phyloP scores from a whole-genome alignment of 495 filamentous ascomycete species.

The Jackrogersella minutella region DNA sequence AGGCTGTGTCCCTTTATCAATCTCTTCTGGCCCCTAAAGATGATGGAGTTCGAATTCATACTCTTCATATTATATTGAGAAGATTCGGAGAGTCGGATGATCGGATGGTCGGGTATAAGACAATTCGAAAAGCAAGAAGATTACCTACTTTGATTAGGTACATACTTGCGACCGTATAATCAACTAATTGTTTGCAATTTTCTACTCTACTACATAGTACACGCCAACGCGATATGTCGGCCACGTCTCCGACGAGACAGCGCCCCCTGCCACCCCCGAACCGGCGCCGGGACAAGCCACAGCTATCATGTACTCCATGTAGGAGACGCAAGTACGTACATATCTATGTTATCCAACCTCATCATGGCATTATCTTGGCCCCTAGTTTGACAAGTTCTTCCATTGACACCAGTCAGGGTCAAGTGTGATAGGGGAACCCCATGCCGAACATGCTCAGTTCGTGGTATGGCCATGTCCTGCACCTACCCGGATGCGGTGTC shows the following conservation, averaged over 20 bases:
- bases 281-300: constrained; percentile 47
- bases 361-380: neutral
- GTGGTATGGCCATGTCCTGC: constrained; percentile 44
- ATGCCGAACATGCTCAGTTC: constrained; percentile 44
- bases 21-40: too few species aligned
- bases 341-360: neutral
- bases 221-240: constrained; percentile 18
- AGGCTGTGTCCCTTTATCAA: neutral
- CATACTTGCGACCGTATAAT: too few species aligned
- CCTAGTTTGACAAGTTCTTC: neutral
- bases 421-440: constrained; percentile 47
- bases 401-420: constrained; percentile 15
- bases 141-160: too few species aligned
- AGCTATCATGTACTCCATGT: constrained; percentile 47
- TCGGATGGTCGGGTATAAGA: constrained; percentile 19
- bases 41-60: too few species aligned
- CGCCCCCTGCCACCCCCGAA: constrained; percentile 39
- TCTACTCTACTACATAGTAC: neutral
- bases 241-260: constrained; percentile 22
- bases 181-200: neutral
- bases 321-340: constrained; percentile 44
- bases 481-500: constrained; percentile 38
- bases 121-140: neutral
- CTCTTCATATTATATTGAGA: too few species aligned
- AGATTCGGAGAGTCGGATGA: constrained; percentile 24